Evolutionary conservation across 345 rosid genomes (phyloP).

Genomic region (Rubroshorea leprosula): DNA sequence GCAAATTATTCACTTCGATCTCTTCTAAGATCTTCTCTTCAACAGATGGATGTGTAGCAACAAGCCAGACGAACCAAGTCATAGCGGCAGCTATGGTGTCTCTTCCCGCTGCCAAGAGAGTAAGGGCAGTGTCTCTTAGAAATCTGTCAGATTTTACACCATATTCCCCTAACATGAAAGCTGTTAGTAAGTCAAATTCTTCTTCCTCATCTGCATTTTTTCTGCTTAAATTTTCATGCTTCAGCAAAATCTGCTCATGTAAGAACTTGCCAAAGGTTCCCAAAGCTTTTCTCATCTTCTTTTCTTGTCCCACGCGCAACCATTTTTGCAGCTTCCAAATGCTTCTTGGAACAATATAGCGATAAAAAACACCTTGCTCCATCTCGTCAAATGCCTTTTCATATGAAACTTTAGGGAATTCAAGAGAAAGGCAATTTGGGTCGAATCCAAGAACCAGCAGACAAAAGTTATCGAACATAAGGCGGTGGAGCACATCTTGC

Average conservation of each 20-base stretch:
- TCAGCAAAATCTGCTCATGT: constrained; percentile 14
- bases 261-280: constrained; percentile 10
- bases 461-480: constrained; percentile 24
- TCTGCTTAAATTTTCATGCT: not conserved
- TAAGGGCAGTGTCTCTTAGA: constrained; percentile 24
- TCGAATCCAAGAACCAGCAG: constrained; percentile 19
- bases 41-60: constrained; percentile 26
- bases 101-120: constrained; percentile 33
- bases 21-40: constrained; percentile 24
- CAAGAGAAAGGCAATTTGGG: constrained; percentile 18
- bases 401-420: constrained; percentile 14
- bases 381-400: constrained; percentile 19
- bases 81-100: constrained; percentile 22
- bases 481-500: constrained; percentile 29
- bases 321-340: constrained; percentile 23
- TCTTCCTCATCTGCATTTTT: constrained; percentile 3
- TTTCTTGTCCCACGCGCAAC: constrained; percentile 27
- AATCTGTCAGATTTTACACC: constrained; percentile 12
- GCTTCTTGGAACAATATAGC: constrained; percentile 10
- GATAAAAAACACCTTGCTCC: constrained; percentile 9
- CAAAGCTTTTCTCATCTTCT: constrained; percentile 14
- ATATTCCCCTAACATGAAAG: constrained; percentile 16
- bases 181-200: constrained; percentile 20
- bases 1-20: constrained; percentile 16
- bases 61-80: constrained; percentile 29